phyloP scores from a whole-genome alignment of 495 filamentous ascomycete genomes.

The Cetradonia linearis region DNA sequence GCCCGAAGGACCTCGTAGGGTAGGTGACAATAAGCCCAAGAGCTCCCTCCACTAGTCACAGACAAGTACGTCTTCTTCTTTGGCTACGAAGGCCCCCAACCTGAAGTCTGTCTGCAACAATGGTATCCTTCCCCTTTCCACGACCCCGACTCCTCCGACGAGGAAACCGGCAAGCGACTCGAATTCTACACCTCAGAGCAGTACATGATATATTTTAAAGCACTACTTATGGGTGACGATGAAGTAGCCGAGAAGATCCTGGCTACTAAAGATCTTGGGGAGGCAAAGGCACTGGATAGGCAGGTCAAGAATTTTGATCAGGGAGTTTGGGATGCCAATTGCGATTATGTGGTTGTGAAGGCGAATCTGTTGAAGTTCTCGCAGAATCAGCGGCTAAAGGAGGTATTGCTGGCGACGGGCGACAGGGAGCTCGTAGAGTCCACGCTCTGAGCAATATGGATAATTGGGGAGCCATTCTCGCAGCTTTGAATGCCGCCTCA shows the following conservation, averaged over 20 bases:
- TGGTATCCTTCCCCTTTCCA: conserved; percentile 5
- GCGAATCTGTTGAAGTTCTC: conserved; percentile 51
- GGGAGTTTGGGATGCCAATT: conserved; percentile 40
- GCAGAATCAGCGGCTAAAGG: conserved; percentile 30
- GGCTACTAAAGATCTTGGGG: not conserved
- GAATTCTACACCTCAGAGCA: conserved; percentile 7
- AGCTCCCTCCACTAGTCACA: conserved; percentile 5
- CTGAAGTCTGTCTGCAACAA: conserved; percentile 1
- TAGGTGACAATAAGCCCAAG: conserved; percentile 6
- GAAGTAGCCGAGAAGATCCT: conserved; percentile 7
- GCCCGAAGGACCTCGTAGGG: conserved; percentile 2
- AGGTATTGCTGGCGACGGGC: conserved; percentile 44
- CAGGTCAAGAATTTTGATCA: conserved; percentile 43
- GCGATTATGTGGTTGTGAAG: conserved; percentile 43
- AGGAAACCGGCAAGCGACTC: conserved; percentile 5
- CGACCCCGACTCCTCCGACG: not conserved
- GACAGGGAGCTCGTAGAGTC: conserved; percentile 53
- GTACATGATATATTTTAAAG: conserved; percentile 5
- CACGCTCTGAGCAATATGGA: conserved; percentile 36
- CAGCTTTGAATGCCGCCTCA: not conserved
- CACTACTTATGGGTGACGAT: conserved; percentile 5
- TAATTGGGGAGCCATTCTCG: conserved; percentile 46
- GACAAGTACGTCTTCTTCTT: conserved; percentile 6
- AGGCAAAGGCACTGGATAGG: conserved; percentile 36
- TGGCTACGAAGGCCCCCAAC: not conserved